Evolutionary conservation across 176 grass and related monocot genomes (phyloP).

Genomic region (Avena atlantica): DNA sequence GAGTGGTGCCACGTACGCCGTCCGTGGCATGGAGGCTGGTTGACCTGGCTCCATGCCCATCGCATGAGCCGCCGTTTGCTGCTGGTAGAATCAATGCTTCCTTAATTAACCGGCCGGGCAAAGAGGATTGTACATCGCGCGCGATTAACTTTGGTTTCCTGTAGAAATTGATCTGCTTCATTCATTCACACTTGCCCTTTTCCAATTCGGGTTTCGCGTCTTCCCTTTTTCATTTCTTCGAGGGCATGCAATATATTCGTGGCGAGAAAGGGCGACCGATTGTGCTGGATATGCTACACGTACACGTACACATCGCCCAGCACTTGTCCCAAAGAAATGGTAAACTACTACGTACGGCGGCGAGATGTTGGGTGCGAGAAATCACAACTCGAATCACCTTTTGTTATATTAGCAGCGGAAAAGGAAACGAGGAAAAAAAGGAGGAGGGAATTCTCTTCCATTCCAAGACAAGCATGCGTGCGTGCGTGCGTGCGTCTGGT

Average conservation of each 20-base stretch:
- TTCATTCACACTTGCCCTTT: background rate
- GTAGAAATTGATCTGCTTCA: background rate
- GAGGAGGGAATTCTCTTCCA: background rate
- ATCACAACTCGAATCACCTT: background rate
- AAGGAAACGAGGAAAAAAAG: background rate
- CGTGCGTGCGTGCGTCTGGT: too few relatives aligned
- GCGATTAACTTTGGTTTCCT: too few relatives aligned
- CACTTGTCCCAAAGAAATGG: background rate
- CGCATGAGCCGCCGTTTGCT: background rate
- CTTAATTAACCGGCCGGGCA: too few relatives aligned
- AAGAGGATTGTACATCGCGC: too few relatives aligned
- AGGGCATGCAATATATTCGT: too few relatives aligned
- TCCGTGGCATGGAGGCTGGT: background rate
- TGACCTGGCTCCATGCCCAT: background rate
- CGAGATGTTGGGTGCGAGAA: background rate
- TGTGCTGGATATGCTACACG: background rate
- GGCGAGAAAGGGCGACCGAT: background rate
- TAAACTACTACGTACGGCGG: background rate
- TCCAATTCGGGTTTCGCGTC: background rate
- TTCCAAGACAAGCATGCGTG: background rate
- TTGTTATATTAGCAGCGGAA: background rate
- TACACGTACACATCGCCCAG: background rate
- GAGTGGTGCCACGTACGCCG: background rate
- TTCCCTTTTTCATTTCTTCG: background rate
- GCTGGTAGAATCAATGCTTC: conserved; percentile 1